Evolutionary conservation across 2,329 filamentous ascomycete species (phyloP).

Genomic region (Claviceps sp.): DNA sequence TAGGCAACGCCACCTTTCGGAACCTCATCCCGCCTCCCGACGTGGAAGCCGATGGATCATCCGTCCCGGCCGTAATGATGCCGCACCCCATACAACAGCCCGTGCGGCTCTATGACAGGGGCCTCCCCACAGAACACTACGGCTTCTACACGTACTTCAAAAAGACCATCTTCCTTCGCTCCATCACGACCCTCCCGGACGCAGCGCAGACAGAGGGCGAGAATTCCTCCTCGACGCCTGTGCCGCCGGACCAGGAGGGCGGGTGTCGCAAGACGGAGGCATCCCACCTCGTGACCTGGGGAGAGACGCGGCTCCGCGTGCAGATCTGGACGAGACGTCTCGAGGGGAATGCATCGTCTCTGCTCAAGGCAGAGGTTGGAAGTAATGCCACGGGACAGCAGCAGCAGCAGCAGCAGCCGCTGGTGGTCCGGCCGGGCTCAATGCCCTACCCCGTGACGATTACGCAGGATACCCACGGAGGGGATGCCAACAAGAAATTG

Average conservation of each 20-base stretch:
- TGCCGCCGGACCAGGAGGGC: constrained; percentile 37
- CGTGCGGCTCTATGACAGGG: constrained; percentile 73
- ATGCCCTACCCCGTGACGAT: constrained; percentile 53
- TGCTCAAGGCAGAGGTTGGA: constrained; percentile 15
- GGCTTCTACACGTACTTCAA: constrained; percentile 90
- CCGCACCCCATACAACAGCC: constrained; percentile 63
- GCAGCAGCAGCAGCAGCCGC: not conserved
- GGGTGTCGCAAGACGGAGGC: constrained; percentile 41
- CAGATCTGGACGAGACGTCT: constrained; percentile 48
- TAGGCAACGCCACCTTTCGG: constrained; percentile 14
- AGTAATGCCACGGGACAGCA: too few species aligned
- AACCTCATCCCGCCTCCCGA: constrained; percentile 49
- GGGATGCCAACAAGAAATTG: constrained; percentile 36
- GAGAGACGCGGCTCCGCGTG: constrained; percentile 48
- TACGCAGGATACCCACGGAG: constrained; percentile 49
- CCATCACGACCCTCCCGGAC: constrained; percentile 31
- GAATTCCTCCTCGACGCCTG: not conserved
- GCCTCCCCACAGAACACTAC: constrained; percentile 70
- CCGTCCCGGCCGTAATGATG: constrained; percentile 57
- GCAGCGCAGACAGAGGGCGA: constrained; percentile 18
- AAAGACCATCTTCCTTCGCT: constrained; percentile 70
- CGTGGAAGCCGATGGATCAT: constrained; percentile 54
- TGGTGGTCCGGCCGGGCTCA: constrained; percentile 34
- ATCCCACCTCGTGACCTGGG: constrained; percentile 42
- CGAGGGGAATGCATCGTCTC: constrained; percentile 29